Conservation (phyloP, 1,284 basidiomycete genomes). For the Boletus mariae region DNA sequence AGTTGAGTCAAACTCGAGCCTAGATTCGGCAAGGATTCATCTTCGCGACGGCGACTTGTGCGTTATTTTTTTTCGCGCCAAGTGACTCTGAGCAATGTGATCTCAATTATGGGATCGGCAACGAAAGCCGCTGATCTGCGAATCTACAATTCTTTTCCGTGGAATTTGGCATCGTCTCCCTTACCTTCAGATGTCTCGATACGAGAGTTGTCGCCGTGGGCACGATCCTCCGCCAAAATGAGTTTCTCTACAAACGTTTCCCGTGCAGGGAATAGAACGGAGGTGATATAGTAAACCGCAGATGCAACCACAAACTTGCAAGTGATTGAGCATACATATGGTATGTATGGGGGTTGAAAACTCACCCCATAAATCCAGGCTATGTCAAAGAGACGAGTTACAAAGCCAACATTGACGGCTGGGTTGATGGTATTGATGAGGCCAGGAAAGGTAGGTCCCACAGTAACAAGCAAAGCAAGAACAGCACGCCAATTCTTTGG, state of each 20-base stretch:
- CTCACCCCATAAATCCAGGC: constrained; percentile 70
- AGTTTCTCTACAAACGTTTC: constrained; percentile 55
- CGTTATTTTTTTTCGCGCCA: neutral
- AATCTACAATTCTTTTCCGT: constrained; percentile 7
- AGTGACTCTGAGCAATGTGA: neutral
- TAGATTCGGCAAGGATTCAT: constrained; percentile 11
- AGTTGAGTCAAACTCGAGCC: neutral
- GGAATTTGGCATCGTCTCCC: constrained; percentile 1
- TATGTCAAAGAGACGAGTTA: constrained; percentile 56
- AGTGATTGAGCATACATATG: neutral
- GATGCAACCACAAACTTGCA: constrained; percentile 40
- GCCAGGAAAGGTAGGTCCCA: constrained; percentile 65
- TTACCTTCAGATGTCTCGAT: constrained; percentile 2
- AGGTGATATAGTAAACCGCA: constrained; percentile 50
- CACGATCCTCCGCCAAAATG: constrained; percentile 22
- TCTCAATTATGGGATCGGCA: constrained; percentile 10
- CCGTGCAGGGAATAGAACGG: constrained; percentile 51
- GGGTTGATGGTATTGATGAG: constrained; percentile 64
- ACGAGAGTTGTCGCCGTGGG: constrained; percentile 1
- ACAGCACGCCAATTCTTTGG: constrained; percentile 70
- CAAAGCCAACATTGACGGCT: constrained; percentile 51
- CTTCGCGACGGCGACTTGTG: constrained; percentile 13
- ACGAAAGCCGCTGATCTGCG: constrained; percentile 4
- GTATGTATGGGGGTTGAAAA: neutral
- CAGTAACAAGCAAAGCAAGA: constrained; percentile 57